A percentile compares a stretch with the other conserved stretches of the same genome.
These are phyloP conservation scores for Rhizoclosmatium sp. DNA, from an alignment of 192 early-diverging fungal species.

Conservation along the genomic window DNA sequence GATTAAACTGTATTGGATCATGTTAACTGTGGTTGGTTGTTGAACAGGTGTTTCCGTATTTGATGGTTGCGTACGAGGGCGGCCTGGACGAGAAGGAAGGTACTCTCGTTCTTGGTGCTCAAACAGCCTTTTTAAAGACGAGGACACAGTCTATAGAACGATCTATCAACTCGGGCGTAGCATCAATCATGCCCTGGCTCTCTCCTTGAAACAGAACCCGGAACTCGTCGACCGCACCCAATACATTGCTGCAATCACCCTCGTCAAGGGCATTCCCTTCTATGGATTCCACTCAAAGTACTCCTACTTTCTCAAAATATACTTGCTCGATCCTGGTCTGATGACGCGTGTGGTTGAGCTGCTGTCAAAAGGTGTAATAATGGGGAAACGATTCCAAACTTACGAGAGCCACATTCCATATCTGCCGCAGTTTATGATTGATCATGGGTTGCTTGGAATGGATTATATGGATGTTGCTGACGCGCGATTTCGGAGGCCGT, in stretches of 20 bases:
- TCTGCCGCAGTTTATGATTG: slow-evolving; percentile 84
- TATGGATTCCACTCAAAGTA: slow-evolving; percentile 85
- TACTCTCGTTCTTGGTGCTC: background rate
- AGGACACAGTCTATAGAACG: slow-evolving; percentile 44
- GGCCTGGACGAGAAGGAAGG: slow-evolving; percentile 32
- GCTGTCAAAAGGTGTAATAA: slow-evolving; percentile 75
- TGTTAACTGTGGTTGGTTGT: background rate
- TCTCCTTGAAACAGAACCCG: slow-evolving; percentile 47
- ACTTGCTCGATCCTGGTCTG: slow-evolving; percentile 64
- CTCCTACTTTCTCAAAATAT: slow-evolving; percentile 79
- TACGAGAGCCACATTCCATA: slow-evolving; percentile 87
- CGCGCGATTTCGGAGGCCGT: slow-evolving; percentile 45
- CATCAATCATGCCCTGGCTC: slow-evolving; percentile 74
- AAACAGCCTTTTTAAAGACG: background rate
- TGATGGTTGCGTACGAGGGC: slow-evolving; percentile 78
- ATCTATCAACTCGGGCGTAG: slow-evolving; percentile 65
- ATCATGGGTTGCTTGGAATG: slow-evolving; percentile 89
- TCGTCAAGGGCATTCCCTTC: slow-evolving; percentile 83
- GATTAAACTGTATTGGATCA: slow-evolving; percentile 6
- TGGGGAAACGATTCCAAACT: slow-evolving; percentile 73
- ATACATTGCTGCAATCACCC: slow-evolving; percentile 73
- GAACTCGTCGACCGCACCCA: background rate
- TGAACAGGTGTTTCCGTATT: slow-evolving; percentile 75
- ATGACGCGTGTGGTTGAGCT: slow-evolving; percentile 67
- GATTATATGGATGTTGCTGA: slow-evolving; percentile 73